A percentile compares a stretch with the other conserved stretches of the same genome.
phyloP scores from a whole-genome alignment of 148 eudicot genomes.

The Diospyros kaki region DNA sequence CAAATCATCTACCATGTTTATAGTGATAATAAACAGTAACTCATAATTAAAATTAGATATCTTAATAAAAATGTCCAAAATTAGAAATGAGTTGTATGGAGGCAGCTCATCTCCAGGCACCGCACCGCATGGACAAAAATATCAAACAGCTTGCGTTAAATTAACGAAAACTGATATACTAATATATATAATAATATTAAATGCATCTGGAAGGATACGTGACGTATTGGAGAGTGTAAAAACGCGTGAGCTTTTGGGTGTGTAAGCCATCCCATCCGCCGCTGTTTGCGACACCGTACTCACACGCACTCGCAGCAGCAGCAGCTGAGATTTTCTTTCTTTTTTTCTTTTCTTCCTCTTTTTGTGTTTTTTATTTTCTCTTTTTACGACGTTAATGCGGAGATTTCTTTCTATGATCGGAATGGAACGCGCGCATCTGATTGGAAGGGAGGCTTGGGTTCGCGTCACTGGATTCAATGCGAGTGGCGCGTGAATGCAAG shows the following conservation, averaged over 20 bases:
- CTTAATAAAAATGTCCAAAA: too few species aligned
- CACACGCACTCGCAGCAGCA: too few species aligned
- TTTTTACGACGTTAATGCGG: background rate
- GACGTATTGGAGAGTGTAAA: background rate
- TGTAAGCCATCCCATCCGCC: background rate
- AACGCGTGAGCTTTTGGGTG: background rate
- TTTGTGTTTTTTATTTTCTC: background rate
- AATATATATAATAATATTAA: background rate
- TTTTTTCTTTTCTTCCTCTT: background rate
- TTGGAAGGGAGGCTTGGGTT: background rate
- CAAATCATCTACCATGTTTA: too few species aligned
- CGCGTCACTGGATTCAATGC: background rate
- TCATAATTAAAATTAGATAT: too few species aligned
- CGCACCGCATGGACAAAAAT: background rate
- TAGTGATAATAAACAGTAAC: too few species aligned
- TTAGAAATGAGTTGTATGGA: too few species aligned
- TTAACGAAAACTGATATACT: background rate
- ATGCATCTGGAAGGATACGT: too few species aligned
- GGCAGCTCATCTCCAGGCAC: too few species aligned
- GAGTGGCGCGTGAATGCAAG: background rate
- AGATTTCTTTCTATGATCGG: too few species aligned
- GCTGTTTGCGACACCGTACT: background rate
- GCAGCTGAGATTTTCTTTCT: background rate
- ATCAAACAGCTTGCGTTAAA: background rate
- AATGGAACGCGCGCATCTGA: background rate